Base-by-base conservation (phyloP, 2,329 filamentous ascomycete genomes). In the Zasmidium angulare region DNA sequence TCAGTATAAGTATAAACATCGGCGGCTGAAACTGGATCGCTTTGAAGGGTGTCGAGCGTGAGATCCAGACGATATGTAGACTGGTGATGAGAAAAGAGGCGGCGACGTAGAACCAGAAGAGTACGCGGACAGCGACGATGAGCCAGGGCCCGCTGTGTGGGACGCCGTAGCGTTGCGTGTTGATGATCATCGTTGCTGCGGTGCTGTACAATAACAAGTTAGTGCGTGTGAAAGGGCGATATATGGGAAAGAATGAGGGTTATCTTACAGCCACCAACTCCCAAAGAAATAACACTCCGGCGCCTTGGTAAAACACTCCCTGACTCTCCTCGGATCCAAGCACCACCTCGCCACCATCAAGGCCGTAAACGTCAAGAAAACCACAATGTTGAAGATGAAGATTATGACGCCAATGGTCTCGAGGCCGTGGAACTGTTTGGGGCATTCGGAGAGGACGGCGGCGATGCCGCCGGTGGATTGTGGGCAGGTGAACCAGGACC, bases 401-500 rank as follows among this genome's bases (percentile, higher is more conserved):
- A 92, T 79, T 19, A 85, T 81, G 29, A 84, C 78, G 0, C 89
- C 89, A 53, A 91, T 88, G 3, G 83, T 81, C 3, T 75, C 71
- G 1, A 91, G 76, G 0, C 88, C 88, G 0, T 76, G 69, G 71
- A 93, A 93, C 56, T 79, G 76, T 66, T 86, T 84, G 9, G 89
- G 89, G 19, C 79, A 79, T 53, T 86, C 84, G 2, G 81, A 80
- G 48, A 92, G 79, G 17, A 91, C 79, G 2, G 88, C 74, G 0
- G 88, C 84, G 1, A 92, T 74, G 0, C 88, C 88, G 31, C 89
- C 89, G 0, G 88, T 90, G 50, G 86, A 89, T 89, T 91, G 91
- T 1, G 87, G 87, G 29, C 86, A 78, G 1, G 88, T 89, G 74
- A 87, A 93, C 88, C 88, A 91, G 36, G 61, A 63, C 61, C 63